phyloP scores from a whole-genome alignment of 1,284 basidiomycete genomes.

The Coniferiporia weirii region DNA sequence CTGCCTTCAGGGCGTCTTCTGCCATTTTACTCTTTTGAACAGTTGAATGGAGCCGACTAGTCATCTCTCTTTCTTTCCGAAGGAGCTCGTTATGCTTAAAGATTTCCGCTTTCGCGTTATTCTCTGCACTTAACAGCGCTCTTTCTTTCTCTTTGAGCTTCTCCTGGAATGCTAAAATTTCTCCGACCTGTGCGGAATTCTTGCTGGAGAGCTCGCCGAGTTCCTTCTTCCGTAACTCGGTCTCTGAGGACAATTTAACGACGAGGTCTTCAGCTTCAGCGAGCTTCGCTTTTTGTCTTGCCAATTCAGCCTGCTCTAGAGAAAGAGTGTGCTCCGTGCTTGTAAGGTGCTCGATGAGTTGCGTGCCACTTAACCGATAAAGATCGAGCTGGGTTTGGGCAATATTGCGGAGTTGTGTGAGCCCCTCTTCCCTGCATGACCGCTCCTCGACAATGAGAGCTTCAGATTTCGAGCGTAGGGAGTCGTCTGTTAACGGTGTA shows the following conservation, averaged over 20 bases:
- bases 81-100: conserved; percentile 26
- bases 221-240: neutral
- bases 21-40: conserved; percentile 51
- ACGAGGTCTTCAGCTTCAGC: conserved; percentile 1
- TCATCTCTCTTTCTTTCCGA: conserved; percentile 47
- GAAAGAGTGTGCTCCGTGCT: conserved; percentile 1
- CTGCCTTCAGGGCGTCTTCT: conserved; percentile 56
- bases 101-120: conserved; percentile 24
- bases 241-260: conserved; percentile 7
- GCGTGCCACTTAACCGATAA: conserved; percentile 18
- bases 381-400: conserved; percentile 27
- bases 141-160: conserved; percentile 27
- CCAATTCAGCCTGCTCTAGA: neutral
- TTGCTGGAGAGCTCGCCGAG: conserved; percentile 24
- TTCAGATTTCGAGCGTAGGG: neutral
- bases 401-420: conserved; percentile 23
- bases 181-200: conserved; percentile 27
- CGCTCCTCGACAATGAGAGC: conserved; percentile 4
- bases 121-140: conserved; percentile 23
- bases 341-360: conserved; percentile 9
- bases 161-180: conserved; percentile 26
- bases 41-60: conserved; percentile 42
- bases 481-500: neutral
- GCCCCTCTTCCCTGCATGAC: neutral
- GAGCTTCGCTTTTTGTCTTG: conserved; percentile 1